phyloP scores from a whole-genome alignment of 192 early-diverging fungal genomes.

The Neocallimastix lanati region DNA sequence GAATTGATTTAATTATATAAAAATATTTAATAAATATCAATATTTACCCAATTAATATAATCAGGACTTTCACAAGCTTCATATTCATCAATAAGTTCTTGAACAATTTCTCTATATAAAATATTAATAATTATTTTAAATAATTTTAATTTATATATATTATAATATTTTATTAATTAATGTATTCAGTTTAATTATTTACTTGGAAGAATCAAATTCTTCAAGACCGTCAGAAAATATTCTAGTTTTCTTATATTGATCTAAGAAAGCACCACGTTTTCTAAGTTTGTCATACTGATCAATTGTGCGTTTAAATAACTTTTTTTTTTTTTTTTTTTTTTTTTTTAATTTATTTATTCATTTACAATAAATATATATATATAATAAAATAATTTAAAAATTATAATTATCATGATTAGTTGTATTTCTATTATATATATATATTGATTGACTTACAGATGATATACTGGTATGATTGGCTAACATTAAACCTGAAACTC shows the following conservation, averaged over 20 bases:
- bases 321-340: no score
- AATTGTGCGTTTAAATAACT: constrained; percentile 78
- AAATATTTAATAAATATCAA: no score
- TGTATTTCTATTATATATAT: no score
- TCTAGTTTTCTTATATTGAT: constrained; percentile 71
- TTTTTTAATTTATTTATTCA: no score
- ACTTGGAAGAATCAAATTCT: constrained; percentile 78
- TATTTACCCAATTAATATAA: constrained; percentile 33
- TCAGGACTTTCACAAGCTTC: constrained; percentile 80
- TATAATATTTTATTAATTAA: no score
- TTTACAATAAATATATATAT: no score
- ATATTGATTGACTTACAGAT: constrained; percentile 41
- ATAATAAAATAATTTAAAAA: no score
- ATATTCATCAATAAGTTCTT: constrained; percentile 86
- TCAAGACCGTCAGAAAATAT: constrained; percentile 62
- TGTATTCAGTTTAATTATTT: neutral
- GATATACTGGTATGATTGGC: constrained; percentile 94
- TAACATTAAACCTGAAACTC: constrained; percentile 93
- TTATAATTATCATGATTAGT: no score
- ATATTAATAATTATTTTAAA: no score
- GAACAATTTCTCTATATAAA: constrained; percentile 49
- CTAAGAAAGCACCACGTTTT: constrained; percentile 91
- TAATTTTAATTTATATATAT: neutral
- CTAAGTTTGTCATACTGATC: constrained; percentile 85
- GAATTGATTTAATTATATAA: no score